These are phyloP conservation scores for Conticribra weissflogii DNA, from an alignment of 108 stramenopile genomes.

Conservation along the genomic window DNA sequence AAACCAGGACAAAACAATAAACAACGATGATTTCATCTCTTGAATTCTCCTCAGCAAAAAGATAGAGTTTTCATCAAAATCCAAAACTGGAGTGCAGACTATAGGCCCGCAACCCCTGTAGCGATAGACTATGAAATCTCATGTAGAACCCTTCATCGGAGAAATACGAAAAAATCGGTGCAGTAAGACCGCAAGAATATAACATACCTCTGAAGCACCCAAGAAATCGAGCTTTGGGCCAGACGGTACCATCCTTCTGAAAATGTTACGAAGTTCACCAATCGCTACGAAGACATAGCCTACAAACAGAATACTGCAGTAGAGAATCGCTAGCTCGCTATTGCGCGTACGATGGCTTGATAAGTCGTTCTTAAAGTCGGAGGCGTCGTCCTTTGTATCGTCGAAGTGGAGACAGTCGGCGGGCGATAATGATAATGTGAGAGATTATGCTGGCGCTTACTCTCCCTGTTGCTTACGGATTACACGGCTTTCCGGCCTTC, in stretches of 20 bases:
- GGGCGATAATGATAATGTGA: no score
- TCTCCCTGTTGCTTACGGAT: no score
- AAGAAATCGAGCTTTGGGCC: conserved; percentile 54
- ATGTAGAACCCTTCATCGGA: neutral
- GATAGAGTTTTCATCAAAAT: neutral
- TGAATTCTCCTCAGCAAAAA: conserved; percentile 2
- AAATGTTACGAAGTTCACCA: no score
- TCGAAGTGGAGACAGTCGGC: no score
- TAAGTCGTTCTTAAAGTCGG: no score
- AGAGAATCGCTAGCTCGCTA: no score
- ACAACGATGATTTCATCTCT: neutral
- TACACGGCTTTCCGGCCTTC: no score
- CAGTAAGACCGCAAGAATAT: neutral
- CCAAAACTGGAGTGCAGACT: neutral
- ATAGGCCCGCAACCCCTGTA: neutral
- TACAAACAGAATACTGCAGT: no score
- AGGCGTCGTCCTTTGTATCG: no score
- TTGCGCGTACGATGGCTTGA: no score
- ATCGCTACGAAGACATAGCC: no score
- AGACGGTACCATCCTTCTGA: conserved; percentile 22
- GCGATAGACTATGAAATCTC: neutral
- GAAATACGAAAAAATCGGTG: neutral
- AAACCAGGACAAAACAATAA: neutral
- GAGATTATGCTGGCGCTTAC: no score
- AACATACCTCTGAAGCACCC: conserved; percentile 51